Conservation (phyloP, 176 grass and related monocot species). For the Eleusine indica region DNA sequence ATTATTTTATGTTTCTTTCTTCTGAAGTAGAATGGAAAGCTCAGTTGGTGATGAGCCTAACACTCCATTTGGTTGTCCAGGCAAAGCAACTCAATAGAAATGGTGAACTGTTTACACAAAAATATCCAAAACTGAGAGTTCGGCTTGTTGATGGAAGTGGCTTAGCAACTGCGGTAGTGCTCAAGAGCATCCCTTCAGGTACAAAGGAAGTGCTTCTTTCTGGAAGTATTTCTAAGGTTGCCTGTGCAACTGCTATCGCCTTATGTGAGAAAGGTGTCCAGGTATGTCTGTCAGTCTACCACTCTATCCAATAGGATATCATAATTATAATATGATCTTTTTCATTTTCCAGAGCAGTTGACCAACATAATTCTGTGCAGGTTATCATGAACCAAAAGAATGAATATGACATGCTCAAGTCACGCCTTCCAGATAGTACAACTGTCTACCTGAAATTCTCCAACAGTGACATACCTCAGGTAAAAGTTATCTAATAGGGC, state of each 20-base stretch:
- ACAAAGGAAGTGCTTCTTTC: slow-evolving; percentile 59
- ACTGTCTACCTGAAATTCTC: slow-evolving; percentile 60
- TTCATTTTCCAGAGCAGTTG: not conserved
- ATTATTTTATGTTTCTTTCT: not conserved
- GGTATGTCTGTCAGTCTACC: slow-evolving; percentile 44
- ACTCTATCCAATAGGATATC: not conserved
- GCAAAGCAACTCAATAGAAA: slow-evolving; percentile 71
- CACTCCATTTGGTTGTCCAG: slow-evolving; percentile 37
- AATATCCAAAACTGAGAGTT: slow-evolving; percentile 80
- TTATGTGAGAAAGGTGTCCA: slow-evolving; percentile 73
- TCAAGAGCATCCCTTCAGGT: slow-evolving; percentile 63
- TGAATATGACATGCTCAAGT: slow-evolving; percentile 64
- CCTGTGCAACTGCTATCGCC: slow-evolving; percentile 47
- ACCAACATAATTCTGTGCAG: slow-evolving; percentile 44
- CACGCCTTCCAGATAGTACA: slow-evolving; percentile 46
- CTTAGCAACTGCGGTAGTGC: slow-evolving; percentile 80
- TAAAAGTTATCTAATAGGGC: slow-evolving; percentile 38
- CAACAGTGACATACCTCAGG: slow-evolving; percentile 56
- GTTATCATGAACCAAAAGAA: slow-evolving; percentile 74
- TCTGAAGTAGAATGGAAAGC: not conserved
- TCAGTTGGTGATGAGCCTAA: not conserved
- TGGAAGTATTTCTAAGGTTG: slow-evolving; percentile 66
- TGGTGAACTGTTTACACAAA: slow-evolving; percentile 71
- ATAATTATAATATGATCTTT: slow-evolving; percentile 6
- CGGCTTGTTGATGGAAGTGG: slow-evolving; percentile 92